Evolutionary conservation across 2,329 filamentous ascomycete genomes (phyloP), one percentile per base, ranked within the genome.

Genomic region (Iodosphaeria phyllophila): DNA sequence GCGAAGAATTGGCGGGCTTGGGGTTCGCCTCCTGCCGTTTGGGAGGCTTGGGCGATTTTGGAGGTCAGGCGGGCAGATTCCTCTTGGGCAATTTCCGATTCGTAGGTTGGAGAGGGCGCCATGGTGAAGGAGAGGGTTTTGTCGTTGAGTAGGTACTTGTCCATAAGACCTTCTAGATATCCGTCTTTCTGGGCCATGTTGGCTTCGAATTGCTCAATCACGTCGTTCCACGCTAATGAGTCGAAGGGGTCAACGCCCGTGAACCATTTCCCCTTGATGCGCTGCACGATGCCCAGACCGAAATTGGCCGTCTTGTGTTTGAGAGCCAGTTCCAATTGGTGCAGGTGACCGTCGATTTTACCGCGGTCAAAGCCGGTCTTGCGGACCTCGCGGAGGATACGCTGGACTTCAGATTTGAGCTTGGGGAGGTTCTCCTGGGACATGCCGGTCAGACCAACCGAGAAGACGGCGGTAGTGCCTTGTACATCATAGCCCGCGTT

Each of bases 271-370:
- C 82, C 76, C 43, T 92, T 79, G 6, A 93, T 61, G 20, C 86
- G 71, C 38, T 92, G 80, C 49, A 98, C 69, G 26, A 95, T 66
- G 11, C 74, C 74, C 61, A 93, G 80, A 9, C 89, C 89, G 43
- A 98, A 98, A 40, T 77, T 83, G 27, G 89, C 80, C 1, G 83
- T 93, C 58, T 95, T 95, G 54, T 98, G 83, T 52, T 93, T 93
- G 24, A 95, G 54, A 0, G 74, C 65, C n/a, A 98, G 62, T 45
- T 98, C 89, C 4, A 95, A 54, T 47, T 95, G 86, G 47, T 98
- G 89, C 27, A 98, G 61, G 33, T 91, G 77, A 3, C 89, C 89
- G 33, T 92, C 80, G 30, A 98, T 80, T 50, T 98, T 98, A 38
- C 74, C 70, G 39, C 74, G 63, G 30, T 89, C 83, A 37, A 98